Percentiles rank a stretch among this genome's conserved stretches.
Conservation (phyloP, 768 basidiomycete species). For the Antrodiella citrinella region DNA sequence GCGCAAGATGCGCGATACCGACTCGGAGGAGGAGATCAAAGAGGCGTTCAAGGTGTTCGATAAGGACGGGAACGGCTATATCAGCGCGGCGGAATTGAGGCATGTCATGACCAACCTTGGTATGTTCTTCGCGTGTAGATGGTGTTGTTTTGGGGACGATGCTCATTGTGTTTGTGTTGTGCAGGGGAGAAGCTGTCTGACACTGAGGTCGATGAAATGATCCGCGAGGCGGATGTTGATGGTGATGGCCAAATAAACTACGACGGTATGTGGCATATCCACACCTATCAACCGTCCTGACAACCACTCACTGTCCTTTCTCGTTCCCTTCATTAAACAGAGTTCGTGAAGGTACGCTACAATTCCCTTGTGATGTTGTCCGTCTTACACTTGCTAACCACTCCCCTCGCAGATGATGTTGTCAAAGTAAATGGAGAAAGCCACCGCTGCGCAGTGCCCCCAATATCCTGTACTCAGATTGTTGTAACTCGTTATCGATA, state of each 20-base stretch:
- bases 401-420: constrained; percentile 55
- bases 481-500: not conserved
- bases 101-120: constrained; percentile 91
- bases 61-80: constrained; percentile 90
- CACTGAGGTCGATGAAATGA: constrained; percentile 91
- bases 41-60: constrained; percentile 98
- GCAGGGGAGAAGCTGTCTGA: constrained; percentile 83
- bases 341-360: constrained; percentile 62
- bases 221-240: constrained; percentile 90
- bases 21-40: constrained; percentile 89
- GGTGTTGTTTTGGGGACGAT: not conserved
- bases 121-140: constrained; percentile 25
- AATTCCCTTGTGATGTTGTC: constrained; percentile 3
- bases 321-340: constrained; percentile 25
- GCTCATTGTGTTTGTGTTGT: not conserved
- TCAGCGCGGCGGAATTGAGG: constrained; percentile 78
- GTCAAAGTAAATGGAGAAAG: constrained; percentile 39
- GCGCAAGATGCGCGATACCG: constrained; percentile 86
- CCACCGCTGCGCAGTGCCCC: not conserved
- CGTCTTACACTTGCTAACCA: constrained; percentile 7
- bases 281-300: not conserved
- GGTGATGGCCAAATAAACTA: constrained; percentile 94
- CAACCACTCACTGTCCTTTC: constrained; percentile 4
- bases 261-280: constrained; percentile 41
- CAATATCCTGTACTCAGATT: not conserved